Evolutionary conservation across 805 yeast species (phyloP), one percentile per base, ranked within the genome.

Genomic region (Saccharomycopsis olivae): DNA sequence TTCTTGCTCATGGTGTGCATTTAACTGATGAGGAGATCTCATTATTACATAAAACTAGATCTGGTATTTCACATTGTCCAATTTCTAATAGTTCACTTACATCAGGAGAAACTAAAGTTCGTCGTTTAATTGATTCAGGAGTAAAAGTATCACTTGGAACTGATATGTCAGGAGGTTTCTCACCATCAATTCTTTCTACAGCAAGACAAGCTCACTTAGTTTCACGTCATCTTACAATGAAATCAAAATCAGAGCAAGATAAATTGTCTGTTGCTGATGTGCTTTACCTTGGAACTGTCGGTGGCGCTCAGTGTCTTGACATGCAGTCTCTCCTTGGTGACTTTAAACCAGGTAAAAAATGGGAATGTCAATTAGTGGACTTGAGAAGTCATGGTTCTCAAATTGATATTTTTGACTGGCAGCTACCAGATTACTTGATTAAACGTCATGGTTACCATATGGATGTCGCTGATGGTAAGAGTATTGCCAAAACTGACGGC

Each of bases 31-130:
- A 65, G 2, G 98, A 89, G 57, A 65, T 76, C 31, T 58, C 67
- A 14, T 45, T 82, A 16, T 65, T 92, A 33, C 68, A 66, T 46
- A 47, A 51, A 14, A 68, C 71, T 16, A 60, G 71, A 4, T 62
- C 85, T 24, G 94, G 96, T 10, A 73, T 89, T 14, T 71, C 94
- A 3, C 97, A 92, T 59, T 89, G 98, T 61, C 98, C 98, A 2
- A 75, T 86, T 9, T 83, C 95, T 14, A 89, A 89, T 57, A 75
- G 94, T 1, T 75, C 92, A 14, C 69, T 89, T 42, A 78, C 94
- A 1, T 79, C 94, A 9, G 98, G 98, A 14, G 94, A 86, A 57
- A 88, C 95, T 6, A 79, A 86, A 15, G 74, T 89, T 9, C 70
- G 80, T 49, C 70, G 78, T 66, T 60, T 85, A 31, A 62, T 87